Evolutionary conservation across 208 protist species (phyloP).

Genomic region (Phytomonas francai): DNA sequence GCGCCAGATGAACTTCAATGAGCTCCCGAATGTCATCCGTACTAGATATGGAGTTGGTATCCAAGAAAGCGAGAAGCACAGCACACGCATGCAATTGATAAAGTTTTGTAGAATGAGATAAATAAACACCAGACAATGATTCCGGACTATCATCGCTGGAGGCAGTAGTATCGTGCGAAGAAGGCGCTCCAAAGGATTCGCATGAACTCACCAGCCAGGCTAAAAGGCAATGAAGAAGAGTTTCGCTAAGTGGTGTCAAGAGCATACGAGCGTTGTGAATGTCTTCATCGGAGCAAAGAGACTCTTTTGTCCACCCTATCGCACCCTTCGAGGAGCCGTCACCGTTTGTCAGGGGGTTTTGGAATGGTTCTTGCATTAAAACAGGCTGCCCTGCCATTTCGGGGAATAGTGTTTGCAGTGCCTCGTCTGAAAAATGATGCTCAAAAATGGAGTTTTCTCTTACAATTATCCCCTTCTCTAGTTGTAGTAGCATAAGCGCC

Average conservation of each 20-base stretch:
- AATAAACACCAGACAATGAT: background rate
- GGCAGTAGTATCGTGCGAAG: background rate
- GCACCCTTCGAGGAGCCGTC: background rate
- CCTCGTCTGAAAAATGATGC: background rate
- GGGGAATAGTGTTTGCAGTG: background rate
- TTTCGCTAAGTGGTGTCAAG: background rate
- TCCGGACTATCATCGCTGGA: background rate
- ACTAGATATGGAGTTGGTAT: background rate
- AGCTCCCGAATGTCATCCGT: background rate
- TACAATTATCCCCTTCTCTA: background rate
- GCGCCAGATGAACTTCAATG: background rate
- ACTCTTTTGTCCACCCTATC: background rate
- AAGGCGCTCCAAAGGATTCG: background rate
- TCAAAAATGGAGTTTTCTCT: background rate
- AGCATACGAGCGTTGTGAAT: background rate
- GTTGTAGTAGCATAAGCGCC: background rate
- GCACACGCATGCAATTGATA: background rate
- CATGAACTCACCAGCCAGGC: background rate
- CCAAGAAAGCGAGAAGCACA: background rate
- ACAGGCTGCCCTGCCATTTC: background rate
- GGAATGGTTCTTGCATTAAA: background rate
- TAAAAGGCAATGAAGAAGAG: background rate
- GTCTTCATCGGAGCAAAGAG: background rate
- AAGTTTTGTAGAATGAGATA: background rate
- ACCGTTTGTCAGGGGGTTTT: background rate